phyloP scores from a whole-genome alignment of 2,329 filamentous ascomycete species.

The Colletotrichum camelliae region DNA sequence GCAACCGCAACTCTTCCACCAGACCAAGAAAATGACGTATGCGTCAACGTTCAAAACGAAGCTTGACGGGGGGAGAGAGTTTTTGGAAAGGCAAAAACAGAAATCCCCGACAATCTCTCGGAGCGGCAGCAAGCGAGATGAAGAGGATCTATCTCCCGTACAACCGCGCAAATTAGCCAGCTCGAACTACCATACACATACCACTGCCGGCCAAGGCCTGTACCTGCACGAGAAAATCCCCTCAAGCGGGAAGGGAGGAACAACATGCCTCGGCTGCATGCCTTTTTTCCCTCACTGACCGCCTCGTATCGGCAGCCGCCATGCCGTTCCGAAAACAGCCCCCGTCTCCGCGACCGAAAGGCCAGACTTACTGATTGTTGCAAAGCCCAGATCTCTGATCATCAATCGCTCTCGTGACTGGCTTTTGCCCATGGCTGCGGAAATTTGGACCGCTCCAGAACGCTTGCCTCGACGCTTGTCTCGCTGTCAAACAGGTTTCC shows the following conservation, averaged over 20 bases:
- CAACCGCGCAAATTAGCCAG: background rate
- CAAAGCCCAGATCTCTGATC: background rate
- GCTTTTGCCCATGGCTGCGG: background rate
- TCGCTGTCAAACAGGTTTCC: background rate
- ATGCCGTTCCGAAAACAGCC: conserved; percentile 9
- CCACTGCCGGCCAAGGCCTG: background rate
- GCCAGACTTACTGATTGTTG: no score
- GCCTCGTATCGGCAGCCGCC: background rate
- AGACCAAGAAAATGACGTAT: background rate
- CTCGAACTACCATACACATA: background rate
- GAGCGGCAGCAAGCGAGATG: background rate
- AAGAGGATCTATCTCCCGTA: background rate
- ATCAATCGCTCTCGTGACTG: background rate
- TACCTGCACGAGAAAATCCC: background rate
- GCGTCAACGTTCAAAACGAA: background rate
- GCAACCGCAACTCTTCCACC: background rate
- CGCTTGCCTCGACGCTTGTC: background rate
- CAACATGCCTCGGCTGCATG: background rate
- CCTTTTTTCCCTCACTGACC: background rate
- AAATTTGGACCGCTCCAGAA: conserved; percentile 9
- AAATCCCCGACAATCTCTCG: background rate
- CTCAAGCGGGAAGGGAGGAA: no score
- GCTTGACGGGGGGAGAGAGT: background rate
- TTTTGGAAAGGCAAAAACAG: background rate
- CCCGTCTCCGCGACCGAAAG: background rate